Base-by-base conservation (phyloP, 1,284 basidiomycete species). In the Pseudozyma pruni region DNA sequence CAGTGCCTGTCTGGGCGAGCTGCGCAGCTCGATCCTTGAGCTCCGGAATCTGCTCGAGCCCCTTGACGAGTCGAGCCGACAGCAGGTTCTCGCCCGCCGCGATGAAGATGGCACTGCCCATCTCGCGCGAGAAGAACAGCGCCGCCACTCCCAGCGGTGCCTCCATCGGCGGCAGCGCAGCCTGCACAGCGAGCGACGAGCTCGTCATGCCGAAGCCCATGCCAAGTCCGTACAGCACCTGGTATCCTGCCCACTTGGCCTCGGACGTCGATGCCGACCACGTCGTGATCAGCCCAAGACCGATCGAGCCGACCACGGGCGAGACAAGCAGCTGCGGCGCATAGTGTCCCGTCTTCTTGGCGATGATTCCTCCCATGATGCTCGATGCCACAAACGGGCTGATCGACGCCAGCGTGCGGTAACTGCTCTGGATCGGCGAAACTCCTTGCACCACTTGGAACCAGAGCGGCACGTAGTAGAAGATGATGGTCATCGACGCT, bases 391-490 rank as follows among this genome's bases (percentile, higher is more conserved):
- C 52, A 22, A 56, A 46, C 1, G 52, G 22, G 7, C 41, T 31
- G 48, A 62, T 51, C 20, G 42, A 39, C 7, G 59, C 42, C 10
- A 62, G 47, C 4, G 51, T 51, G n/a, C 47, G 47, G 35, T 56
- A 62, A 41, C 47, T 50, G 37, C 45, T 46, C 32, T 43, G 17
- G 37, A 62, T 40, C 0, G 47, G 39, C 7, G 45, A 5, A 8
- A 35, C 33, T 5, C 43, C 46, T 35, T 51, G 27, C 16, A 64
- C 44, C 20, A 53, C 54, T 31, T 64, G 61, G 44, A 64, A 64
- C 54, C 39, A 58, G 27, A 57, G 29, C n/a, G 61, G 54, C n/a
- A 64, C 22, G 44, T 64, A 64, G 49, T 64, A 64, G 54, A 64
- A 41, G 13, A 64, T 33, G 27, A 49, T 25, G 27, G 49, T 52